Percentiles rank a stretch among this genome's conserved stretches.
Conservation (phyloP, 352 stramenopile genomes). For the Phytophthora nicotianae region DNA sequence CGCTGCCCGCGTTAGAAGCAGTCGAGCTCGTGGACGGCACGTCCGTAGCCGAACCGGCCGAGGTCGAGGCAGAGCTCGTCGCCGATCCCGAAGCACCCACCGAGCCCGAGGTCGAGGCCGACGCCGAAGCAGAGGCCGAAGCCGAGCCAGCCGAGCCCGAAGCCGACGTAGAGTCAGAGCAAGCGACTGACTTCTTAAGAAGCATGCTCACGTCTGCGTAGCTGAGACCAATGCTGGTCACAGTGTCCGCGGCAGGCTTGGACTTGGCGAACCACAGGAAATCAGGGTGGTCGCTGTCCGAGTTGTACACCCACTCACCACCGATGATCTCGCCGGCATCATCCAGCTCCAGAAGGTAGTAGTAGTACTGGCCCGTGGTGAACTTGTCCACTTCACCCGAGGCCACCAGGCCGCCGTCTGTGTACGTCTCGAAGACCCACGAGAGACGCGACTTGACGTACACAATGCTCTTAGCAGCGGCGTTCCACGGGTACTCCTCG, state of each 20-base stretch:
- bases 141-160: slow-evolving; percentile 17
- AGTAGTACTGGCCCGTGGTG: slow-evolving; percentile 37
- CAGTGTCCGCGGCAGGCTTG: slow-evolving; percentile 29
- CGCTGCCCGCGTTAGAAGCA: slow-evolving; percentile 1
- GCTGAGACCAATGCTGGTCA: slow-evolving; percentile 29
- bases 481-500: slow-evolving; percentile 60
- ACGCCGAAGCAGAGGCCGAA: slow-evolving; percentile 11
- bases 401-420: slow-evolving; percentile 41
- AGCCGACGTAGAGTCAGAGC: slow-evolving; percentile 17
- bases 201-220: slow-evolving; percentile 38
- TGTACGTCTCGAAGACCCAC: slow-evolving; percentile 49
- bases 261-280: slow-evolving; percentile 45
- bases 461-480: slow-evolving; percentile 40
- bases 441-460: slow-evolving; percentile 50
- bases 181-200: slow-evolving; percentile 29
- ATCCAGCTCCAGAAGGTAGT: slow-evolving; percentile 54
- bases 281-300: slow-evolving; percentile 40
- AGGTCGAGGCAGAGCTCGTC: background rate
- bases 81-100: background rate
- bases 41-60: background rate
- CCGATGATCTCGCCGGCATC: slow-evolving; percentile 39
- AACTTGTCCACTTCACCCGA: slow-evolving; percentile 28
- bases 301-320: slow-evolving; percentile 50
- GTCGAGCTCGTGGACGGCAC: slow-evolving; percentile 3
- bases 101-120: slow-evolving; percentile 1